Evolutionary conservation across 2,329 filamentous ascomycete species (phyloP), one percentile per base, ranked within the genome.

Genomic region (Fusarium chlamydosporum): DNA sequence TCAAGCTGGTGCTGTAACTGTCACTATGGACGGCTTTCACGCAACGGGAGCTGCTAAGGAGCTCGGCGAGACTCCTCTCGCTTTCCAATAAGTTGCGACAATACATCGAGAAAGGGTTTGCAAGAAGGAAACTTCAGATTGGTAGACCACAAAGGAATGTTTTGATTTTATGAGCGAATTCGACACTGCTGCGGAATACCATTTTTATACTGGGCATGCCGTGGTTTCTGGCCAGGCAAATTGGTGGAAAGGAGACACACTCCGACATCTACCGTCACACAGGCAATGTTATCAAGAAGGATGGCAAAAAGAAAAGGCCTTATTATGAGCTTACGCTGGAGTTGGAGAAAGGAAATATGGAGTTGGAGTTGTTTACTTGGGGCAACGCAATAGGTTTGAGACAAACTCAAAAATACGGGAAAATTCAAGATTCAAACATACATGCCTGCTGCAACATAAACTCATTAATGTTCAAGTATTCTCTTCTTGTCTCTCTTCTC

Each of bases 1-100:
- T 31, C 92, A 97, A 88, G 94, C 96, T 7, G 95, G 96, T 50
- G 95, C 96, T 10, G 94, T 98, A 13, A 93, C 89, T 58, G 90
- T 98, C 52, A 93, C 92, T 1, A 80, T 96, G 13, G 91, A 97
- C 68, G 93, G 92, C 7, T 92, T 98, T 77, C 86, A 91, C 71
- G 94, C 94, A 27, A 67, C 75, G 12, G 77, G 77, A n/a, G 67
- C 73, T 42, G 77, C 78, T 23, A 75, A 77, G 56, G 71, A 76
- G 61, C 65, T 78, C 43, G 77, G 76, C 43, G 72, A 76, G 65
- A 77, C 67, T n/a, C 76, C 75, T 35, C 65, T 76, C 13, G 68
- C 61, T 23, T 70, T 70, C 26, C 75, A 65, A 68, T 57, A 34
- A 59, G 29, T 23, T 26, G 42, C 27, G 38, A 38, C 26, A 45